These are phyloP conservation scores for Pythium utonaiense DNA, from an alignment of 352 stramenopile species.

Conservation along the genomic window DNA sequence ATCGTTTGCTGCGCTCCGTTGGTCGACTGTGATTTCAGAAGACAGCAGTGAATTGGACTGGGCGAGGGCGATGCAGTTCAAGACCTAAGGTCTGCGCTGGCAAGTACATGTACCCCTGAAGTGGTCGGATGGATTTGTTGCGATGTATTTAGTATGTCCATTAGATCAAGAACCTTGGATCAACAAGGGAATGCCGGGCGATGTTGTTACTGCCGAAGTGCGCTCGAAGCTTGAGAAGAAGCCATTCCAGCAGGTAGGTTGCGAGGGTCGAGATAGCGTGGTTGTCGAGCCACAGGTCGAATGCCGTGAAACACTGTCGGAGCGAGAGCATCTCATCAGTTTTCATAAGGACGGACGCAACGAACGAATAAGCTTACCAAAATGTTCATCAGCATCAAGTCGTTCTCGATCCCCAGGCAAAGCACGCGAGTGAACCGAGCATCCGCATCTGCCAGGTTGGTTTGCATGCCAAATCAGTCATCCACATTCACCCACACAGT, in stretches of 20 bases:
- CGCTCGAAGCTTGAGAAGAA: constrained; percentile 34
- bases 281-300: constrained; percentile 64
- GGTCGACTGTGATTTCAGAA: constrained; percentile 76
- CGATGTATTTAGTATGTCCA: neutral
- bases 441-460: constrained; percentile 32
- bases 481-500: neutral
- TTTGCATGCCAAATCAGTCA: too few relatives aligned
- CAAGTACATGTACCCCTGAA: neutral
- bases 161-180: constrained; percentile 66
- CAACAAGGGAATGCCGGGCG: constrained; percentile 52
- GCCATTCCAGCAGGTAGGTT: constrained; percentile 55
- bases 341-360: neutral
- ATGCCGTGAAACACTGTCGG: constrained; percentile 57
- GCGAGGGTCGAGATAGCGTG: constrained; percentile 57
- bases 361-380: constrained; percentile 33
- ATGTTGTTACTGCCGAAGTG: constrained; percentile 48
- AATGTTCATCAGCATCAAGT: constrained; percentile 89
- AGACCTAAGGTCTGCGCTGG: constrained; percentile 24
- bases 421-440: constrained; percentile 56
- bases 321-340: neutral
- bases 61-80: constrained; percentile 66
- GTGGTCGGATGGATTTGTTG: neutral
- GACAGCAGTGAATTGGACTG: constrained; percentile 86
- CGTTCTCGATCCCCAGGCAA: constrained; percentile 79
- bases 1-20: constrained; percentile 68